Percentiles rank a stretch among this genome's conserved stretches.
Conservation (phyloP, 2,329 filamentous ascomycete genomes). For the Cercospora beticola region DNA sequence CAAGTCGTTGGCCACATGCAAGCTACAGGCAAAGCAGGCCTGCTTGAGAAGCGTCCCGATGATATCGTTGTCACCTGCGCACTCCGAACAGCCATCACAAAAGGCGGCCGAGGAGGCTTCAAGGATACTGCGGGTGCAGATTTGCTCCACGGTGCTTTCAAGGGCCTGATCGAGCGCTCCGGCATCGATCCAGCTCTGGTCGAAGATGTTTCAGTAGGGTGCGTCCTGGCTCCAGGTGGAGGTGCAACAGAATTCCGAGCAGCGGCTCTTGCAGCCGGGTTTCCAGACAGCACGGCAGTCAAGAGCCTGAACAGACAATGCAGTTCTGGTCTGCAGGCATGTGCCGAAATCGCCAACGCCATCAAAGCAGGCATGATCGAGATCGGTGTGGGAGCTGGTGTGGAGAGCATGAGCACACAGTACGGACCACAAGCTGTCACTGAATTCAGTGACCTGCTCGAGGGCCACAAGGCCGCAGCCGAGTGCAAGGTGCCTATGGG, state of each 20-base stretch:
- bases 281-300: constrained; percentile 81
- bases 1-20: constrained; percentile 59
- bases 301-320: constrained; percentile 92
- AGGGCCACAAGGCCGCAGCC: constrained; percentile 74
- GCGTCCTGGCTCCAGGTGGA: constrained; percentile 86
- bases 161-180: constrained; percentile 77
- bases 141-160: constrained; percentile 79
- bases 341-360: constrained; percentile 90
- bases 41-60: constrained; percentile 58
- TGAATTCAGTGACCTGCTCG: constrained; percentile 88
- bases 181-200: constrained; percentile 84
- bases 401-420: constrained; percentile 92
- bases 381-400: constrained; percentile 86
- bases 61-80: constrained; percentile 88
- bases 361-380: constrained; percentile 93
- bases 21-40: constrained; percentile 44
- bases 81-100: constrained; percentile 88
- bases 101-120: constrained; percentile 88
- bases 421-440: constrained; percentile 87
- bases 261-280: constrained; percentile 84
- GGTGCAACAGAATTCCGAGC: constrained; percentile 97
- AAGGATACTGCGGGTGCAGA: constrained; percentile 92
- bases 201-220: constrained; percentile 89
- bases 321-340: constrained; percentile 87
- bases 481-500: constrained; percentile 99